Conservation (phyloP, 495 filamentous ascomycete species). For the Friedmanniomyces endolithicus region DNA sequence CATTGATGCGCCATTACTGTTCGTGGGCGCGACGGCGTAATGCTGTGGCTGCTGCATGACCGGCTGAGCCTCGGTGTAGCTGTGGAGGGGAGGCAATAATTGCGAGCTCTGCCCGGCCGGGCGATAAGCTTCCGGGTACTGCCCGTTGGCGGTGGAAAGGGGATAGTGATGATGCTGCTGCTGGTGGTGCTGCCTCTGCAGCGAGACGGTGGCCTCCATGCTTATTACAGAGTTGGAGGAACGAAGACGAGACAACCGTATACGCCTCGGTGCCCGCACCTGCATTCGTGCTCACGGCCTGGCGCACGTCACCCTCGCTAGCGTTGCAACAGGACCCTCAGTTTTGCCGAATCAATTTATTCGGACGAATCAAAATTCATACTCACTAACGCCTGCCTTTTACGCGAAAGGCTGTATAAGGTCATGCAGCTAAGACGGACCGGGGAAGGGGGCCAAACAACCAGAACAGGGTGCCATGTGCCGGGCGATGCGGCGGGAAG, state of each 20-base stretch:
- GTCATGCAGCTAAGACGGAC: too few relatives aligned
- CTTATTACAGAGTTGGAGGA: neutral
- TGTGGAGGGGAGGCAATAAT: constrained; percentile 1
- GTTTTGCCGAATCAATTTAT: neutral
- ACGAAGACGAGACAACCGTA: neutral
- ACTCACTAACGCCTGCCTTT: too few relatives aligned
- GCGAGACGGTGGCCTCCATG: neutral
- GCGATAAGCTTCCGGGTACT: neutral
- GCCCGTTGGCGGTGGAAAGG: neutral
- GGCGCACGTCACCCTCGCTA: neutral
- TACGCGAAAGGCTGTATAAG: too few relatives aligned
- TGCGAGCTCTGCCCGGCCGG: neutral
- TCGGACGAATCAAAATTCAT: neutral
- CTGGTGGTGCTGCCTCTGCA: neutral
- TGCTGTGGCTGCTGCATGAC: constrained; percentile 7
- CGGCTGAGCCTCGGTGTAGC: neutral
- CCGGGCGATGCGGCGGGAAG: too few relatives aligned
- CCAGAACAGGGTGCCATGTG: too few relatives aligned
- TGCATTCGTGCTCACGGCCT: neutral
- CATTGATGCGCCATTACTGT: constrained; percentile 3
- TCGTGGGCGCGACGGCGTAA: neutral
- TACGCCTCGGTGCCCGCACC: neutral
- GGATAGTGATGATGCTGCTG: neutral
- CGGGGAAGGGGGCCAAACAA: too few relatives aligned
- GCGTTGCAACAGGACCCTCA: neutral